A percentile compares a stretch with the other conserved stretches of the same genome.
phyloP scores from a whole-genome alignment of 2,329 filamentous ascomycete species.

The Hymenotorrendiella dingleyae region DNA sequence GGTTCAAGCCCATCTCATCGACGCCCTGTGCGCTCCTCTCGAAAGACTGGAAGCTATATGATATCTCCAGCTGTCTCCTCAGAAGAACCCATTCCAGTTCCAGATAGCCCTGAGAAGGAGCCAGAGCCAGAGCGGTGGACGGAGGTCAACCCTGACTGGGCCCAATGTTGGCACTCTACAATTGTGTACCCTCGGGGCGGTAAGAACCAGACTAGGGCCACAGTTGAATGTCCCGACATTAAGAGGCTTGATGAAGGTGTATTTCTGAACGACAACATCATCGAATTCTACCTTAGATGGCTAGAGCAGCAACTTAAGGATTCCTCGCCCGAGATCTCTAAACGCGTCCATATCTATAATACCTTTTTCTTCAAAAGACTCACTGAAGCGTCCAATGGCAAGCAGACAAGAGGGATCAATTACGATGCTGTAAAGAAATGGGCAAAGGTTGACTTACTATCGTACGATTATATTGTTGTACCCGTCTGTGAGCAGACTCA shows the following conservation, averaged over 20 bases:
- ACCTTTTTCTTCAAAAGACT: conserved; percentile 2
- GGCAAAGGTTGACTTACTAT: neutral
- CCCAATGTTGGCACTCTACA: neutral
- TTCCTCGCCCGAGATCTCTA: neutral
- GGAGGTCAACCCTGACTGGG: neutral
- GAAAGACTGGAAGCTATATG: too few species aligned
- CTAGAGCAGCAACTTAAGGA: neutral
- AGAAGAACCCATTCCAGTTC: too few species aligned
- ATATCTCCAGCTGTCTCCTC: too few species aligned
- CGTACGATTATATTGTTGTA: conserved; percentile 4
- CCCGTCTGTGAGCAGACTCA: neutral
- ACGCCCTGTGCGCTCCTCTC: too few species aligned
- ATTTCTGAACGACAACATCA: conserved; percentile 2
- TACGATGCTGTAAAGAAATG: conserved; percentile 1
- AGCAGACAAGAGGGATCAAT: neutral
- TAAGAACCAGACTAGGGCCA: neutral
- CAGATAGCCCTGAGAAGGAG: too few species aligned
- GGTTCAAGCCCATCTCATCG: too few species aligned
- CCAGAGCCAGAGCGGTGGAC: neutral
- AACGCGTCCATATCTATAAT: neutral
- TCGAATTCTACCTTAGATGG: conserved; percentile 4
- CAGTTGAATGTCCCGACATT: neutral
- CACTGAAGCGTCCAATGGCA: neutral
- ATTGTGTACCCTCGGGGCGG: neutral
- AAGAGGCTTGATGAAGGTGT: neutral